Evolutionary conservation across 116 monocot species (phyloP).

Genomic region (Zostera marina): DNA sequence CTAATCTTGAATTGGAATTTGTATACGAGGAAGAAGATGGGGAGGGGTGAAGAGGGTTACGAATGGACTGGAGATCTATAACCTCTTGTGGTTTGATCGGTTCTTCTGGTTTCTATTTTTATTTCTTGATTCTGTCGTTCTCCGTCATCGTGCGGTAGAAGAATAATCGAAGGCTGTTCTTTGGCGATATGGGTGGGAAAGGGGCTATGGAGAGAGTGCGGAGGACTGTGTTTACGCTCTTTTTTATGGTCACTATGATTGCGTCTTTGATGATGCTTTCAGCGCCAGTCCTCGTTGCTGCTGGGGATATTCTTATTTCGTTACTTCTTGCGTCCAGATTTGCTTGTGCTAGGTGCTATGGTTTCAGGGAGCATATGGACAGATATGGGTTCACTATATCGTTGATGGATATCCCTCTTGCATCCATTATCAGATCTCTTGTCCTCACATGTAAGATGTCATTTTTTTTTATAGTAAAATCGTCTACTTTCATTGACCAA

Average conservation of each 20-base stretch:
- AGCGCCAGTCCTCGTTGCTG: conserved; percentile 63
- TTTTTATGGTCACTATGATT: conserved; percentile 77
- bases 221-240: conserved; percentile 41
- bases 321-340: conserved; percentile 44
- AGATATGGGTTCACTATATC: conserved; percentile 55
- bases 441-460: conserved; percentile 44
- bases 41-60: not conserved
- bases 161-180: not conserved
- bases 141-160: conserved; percentile 8
- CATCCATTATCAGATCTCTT: conserved; percentile 63
- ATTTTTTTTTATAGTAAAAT: not conserved
- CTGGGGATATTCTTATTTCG: conserved; percentile 51
- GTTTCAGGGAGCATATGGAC: conserved; percentile 31
- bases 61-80: not conserved
- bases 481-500: too few species aligned
- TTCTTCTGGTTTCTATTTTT: not conserved
- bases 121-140: not conserved
- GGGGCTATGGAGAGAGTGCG: conserved; percentile 46
- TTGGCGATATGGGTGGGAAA: conserved; percentile 20
- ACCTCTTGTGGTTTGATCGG: not conserved
- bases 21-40: not conserved
- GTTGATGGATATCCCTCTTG: conserved; percentile 67
- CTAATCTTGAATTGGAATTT: not conserved
- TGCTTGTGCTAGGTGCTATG: conserved; percentile 43
- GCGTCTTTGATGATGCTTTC: conserved; percentile 67